phyloP scores from a whole-genome alignment of 2,329 filamentous ascomycete genomes.

The Tolypocladium album region DNA sequence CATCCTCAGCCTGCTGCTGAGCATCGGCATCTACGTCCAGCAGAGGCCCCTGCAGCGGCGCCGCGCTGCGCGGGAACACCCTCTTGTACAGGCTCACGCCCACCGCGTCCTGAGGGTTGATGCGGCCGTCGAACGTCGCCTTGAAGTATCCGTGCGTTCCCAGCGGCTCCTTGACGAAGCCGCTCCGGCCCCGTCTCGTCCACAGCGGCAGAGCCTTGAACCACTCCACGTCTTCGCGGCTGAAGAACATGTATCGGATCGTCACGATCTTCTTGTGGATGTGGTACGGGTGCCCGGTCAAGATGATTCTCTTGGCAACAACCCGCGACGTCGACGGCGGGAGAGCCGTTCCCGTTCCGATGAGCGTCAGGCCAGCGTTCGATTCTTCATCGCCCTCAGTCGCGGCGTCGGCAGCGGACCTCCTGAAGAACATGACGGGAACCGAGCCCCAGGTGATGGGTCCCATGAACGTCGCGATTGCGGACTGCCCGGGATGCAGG shows the following conservation, averaged over 20 bases:
- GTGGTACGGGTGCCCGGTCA: constrained; percentile 95
- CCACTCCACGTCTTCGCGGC: constrained; percentile 87
- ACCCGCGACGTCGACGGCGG: constrained; percentile 68
- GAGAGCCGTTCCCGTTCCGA: constrained; percentile 80
- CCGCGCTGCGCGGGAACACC: constrained; percentile 66
- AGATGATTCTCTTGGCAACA: constrained; percentile 84
- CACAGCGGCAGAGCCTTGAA: constrained; percentile 94
- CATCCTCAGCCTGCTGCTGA: constrained; percentile 15
- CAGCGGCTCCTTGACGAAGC: constrained; percentile 86
- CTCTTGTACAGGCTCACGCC: constrained; percentile 84
- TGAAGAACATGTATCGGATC: constrained; percentile 99
- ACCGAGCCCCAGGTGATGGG: constrained; percentile 90
- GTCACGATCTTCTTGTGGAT: constrained; percentile 98
- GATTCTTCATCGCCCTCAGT: constrained; percentile 31
- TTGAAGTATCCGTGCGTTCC: constrained; percentile 99
- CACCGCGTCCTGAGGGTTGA: constrained; percentile 91
- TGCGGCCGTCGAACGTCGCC: constrained; percentile 89
- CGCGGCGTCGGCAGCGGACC: constrained; percentile 31
- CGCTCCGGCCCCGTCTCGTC: constrained; percentile 80
- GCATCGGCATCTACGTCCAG: constrained; percentile 21
- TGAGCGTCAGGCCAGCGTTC: constrained; percentile 52
- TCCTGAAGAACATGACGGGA: constrained; percentile 80
- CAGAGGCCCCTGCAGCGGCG: constrained; percentile 31
- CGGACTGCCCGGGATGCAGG: constrained; percentile 81
- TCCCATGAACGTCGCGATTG: constrained; percentile 80